Conservation (phyloP, 106 monocot species). For the Apostasia ramifera region DNA sequence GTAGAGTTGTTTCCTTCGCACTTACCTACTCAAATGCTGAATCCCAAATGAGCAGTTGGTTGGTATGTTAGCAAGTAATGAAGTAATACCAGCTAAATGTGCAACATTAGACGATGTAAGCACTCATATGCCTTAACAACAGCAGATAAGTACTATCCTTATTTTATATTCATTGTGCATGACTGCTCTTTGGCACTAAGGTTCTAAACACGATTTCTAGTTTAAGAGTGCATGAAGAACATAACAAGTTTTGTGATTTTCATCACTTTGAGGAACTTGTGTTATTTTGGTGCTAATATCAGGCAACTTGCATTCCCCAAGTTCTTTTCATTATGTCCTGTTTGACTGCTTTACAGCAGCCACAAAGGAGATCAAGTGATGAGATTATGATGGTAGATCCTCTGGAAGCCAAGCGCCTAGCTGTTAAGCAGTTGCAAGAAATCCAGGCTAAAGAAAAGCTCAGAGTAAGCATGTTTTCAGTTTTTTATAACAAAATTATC, state of each 20-base stretch:
- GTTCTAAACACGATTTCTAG: not conserved
- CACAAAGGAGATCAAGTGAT: constrained; percentile 22
- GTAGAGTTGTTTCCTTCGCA: no score
- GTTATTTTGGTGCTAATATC: not conserved
- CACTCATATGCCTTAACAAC: no score
- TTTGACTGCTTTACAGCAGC: constrained; percentile 30
- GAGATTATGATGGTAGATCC: constrained; percentile 91
- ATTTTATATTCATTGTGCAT: not conserved
- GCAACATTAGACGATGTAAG: no score
- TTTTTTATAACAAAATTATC: not conserved
- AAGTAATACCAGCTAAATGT: no score
- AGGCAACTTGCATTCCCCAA: not conserved
- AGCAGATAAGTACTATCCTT: not conserved
- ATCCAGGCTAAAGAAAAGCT: constrained; percentile 70
- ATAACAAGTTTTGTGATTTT: not conserved
- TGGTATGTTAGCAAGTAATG: no score
- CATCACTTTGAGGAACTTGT: not conserved
- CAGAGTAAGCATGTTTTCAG: constrained; percentile 40
- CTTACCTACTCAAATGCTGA: no score
- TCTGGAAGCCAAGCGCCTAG: constrained; percentile 82
- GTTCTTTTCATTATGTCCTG: not conserved
- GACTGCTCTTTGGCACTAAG: not conserved
- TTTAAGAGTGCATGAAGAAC: not conserved
- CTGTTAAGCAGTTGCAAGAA: constrained; percentile 85
- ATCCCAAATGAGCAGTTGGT: no score